Conservation (phyloP, 2,329 filamentous ascomycete genomes). For the Colletotrichum ledebouriae region DNA sequence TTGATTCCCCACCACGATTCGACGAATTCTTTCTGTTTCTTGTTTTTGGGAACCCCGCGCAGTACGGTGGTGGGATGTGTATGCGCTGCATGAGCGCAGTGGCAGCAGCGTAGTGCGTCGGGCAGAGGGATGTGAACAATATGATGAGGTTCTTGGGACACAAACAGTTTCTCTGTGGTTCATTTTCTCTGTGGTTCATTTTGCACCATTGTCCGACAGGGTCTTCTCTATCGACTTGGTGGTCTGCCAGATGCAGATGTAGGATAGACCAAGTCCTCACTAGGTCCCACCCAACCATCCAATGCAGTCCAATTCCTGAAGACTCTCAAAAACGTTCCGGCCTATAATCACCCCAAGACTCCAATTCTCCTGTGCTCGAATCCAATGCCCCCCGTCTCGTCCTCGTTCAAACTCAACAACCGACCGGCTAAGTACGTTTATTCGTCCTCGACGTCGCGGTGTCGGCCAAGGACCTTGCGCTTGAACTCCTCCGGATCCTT, state of each 20-base stretch:
- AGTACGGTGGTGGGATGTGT: conserved; percentile 29
- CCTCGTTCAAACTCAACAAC: background rate
- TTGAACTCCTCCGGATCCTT: conserved; percentile 90
- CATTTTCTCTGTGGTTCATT: conserved; percentile 27
- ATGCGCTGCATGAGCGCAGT: conserved; percentile 20
- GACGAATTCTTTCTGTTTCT: conserved; percentile 37
- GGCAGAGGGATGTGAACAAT: conserved; percentile 24
- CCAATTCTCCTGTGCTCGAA: conserved; percentile 56
- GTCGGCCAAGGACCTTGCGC: conserved; percentile 74
- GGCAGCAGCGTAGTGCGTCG: conserved; percentile 18
- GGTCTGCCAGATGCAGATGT: conserved; percentile 33
- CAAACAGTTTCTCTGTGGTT: conserved; percentile 24
- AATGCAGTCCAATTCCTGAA: conserved; percentile 53
- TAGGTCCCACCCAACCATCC: conserved; percentile 37
- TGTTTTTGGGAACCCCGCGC: conserved; percentile 30
- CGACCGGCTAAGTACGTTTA: conserved; percentile 47
- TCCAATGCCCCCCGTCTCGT: conserved; percentile 27
- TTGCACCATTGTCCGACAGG: conserved; percentile 27
- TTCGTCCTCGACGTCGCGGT: conserved; percentile 75
- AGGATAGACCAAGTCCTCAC: conserved; percentile 38
- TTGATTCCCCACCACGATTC: conserved; percentile 44
- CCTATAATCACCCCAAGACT: conserved; percentile 54
- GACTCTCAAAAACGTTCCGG: conserved; percentile 45
- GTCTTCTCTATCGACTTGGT: conserved; percentile 35
- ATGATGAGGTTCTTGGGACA: conserved; percentile 30